Evolutionary conservation across 2,329 filamentous ascomycete species (phyloP).

Genomic region (Zopfia rhizophila): DNA sequence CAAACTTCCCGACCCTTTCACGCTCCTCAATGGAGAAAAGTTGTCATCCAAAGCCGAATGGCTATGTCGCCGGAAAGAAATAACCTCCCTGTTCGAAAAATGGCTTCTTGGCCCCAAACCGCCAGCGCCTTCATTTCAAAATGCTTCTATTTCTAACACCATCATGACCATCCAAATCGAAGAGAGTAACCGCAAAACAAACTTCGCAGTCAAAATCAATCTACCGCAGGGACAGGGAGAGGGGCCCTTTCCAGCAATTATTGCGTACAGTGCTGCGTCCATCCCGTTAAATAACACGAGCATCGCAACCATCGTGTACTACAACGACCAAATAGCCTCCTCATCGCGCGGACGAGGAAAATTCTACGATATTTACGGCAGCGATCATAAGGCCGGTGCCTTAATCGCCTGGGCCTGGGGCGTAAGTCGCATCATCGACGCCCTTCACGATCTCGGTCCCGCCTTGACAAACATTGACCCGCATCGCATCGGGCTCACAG

Average conservation of each 20-base stretch:
- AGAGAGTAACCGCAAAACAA: too few relatives aligned
- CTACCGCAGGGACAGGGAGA: constrained; percentile 39
- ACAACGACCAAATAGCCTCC: constrained; percentile 63
- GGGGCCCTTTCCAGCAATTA: constrained; percentile 62
- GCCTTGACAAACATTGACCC: constrained; percentile 50
- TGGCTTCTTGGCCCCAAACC: constrained; percentile 29
- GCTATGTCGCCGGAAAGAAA: constrained; percentile 25
- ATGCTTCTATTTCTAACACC: constrained; percentile 14
- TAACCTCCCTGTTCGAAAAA: constrained; percentile 23
- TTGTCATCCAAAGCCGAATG: constrained; percentile 23
- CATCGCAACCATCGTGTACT: constrained; percentile 65
- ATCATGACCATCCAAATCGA: constrained; percentile 25
- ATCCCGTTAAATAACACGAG: constrained; percentile 60
- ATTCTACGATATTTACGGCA: constrained; percentile 67
- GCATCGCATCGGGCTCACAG: constrained; percentile 59
- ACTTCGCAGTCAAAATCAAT: too few relatives aligned
- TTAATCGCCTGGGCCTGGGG: constrained; percentile 69
- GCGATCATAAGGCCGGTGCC: constrained; percentile 61
- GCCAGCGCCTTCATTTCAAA: constrained; percentile 15
- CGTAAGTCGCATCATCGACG: constrained; percentile 65
- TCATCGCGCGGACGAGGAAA: constrained; percentile 63
- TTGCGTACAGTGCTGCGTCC: constrained; percentile 61
- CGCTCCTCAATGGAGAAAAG: constrained; percentile 14
- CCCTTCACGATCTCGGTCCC: constrained; percentile 57
- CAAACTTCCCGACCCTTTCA: constrained; percentile 28